A percentile compares a stretch with the other conserved stretches of the same genome.
phyloP scores from a whole-genome alignment of 495 filamentous ascomycete species.

The Platismatia glauca region DNA sequence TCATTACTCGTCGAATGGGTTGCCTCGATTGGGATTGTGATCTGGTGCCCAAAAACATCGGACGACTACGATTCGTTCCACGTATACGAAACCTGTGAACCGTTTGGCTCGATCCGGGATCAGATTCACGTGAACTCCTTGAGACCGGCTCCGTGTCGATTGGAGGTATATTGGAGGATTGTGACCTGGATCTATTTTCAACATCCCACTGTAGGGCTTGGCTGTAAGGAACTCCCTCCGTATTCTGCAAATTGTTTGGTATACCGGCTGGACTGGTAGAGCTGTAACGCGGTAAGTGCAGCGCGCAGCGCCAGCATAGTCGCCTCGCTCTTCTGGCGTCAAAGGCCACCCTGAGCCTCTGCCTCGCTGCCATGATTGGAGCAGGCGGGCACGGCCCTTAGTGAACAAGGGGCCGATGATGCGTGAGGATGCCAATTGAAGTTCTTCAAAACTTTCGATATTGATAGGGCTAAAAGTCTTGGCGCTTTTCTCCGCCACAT shows the following conservation, averaged over 20 bases:
- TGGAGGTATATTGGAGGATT: not conserved
- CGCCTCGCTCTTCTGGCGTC: not conserved
- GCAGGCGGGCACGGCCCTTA: not conserved
- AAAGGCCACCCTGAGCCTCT: not conserved
- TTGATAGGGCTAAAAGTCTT: slow-evolving; percentile 3
- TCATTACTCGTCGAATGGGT: no score
- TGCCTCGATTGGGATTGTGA: no score
- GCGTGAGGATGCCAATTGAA: not conserved
- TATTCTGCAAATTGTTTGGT: not conserved
- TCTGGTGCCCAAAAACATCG: not conserved
- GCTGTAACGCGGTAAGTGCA: not conserved
- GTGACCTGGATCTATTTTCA: not conserved
- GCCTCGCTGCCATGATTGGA: not conserved
- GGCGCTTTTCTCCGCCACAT: slow-evolving; percentile 1
- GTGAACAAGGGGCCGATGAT: not conserved
- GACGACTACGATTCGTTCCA: not conserved
- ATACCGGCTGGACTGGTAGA: not conserved
- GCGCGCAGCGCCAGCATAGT: slow-evolving; percentile 14
- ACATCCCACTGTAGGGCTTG: not conserved
- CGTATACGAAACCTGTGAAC: not conserved
- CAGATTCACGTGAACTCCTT: not conserved
- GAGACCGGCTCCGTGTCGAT: not conserved
- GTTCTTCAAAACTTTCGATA: not conserved
- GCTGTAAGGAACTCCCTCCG: not conserved
- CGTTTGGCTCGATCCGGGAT: not conserved